Conservation (phyloP, 257 asterid genomes). For the Solanum tarijense region DNA sequence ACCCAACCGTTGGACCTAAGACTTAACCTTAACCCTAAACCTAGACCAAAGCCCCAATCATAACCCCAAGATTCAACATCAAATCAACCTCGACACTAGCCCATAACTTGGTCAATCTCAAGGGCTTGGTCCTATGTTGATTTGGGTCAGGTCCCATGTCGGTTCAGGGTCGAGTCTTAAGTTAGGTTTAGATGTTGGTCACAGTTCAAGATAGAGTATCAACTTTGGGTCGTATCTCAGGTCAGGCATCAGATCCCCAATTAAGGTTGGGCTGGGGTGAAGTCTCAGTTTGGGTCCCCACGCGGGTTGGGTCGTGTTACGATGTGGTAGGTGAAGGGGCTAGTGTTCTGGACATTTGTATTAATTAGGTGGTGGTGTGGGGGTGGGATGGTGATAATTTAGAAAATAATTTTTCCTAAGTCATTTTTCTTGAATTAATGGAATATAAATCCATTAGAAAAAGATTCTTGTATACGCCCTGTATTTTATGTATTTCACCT, state of each 20-base stretch:
- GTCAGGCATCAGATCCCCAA: too few species aligned
- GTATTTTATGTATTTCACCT: too few species aligned
- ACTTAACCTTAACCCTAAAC: not conserved
- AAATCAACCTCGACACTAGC: not conserved
- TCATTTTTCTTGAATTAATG: not conserved
- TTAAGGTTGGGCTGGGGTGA: too few species aligned
- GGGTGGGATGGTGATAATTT: not conserved
- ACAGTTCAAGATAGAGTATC: not conserved
- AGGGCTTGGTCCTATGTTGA: not conserved
- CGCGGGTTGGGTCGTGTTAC: too few species aligned
- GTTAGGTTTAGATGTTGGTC: not conserved
- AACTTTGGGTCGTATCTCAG: too few species aligned
- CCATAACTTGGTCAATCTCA: not conserved
- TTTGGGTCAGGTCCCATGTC: not conserved
- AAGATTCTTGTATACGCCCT: not conserved
- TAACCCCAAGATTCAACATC: not conserved
- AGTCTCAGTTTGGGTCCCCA: too few species aligned
- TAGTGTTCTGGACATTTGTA: too few species aligned
- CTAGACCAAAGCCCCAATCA: not conserved
- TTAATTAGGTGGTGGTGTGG: too few species aligned
- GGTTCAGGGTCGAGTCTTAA: not conserved
- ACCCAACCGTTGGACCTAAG: not conserved
- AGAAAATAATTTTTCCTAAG: not conserved
- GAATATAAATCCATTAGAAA: not conserved
- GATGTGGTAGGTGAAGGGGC: too few species aligned